Percentiles rank a stretch among this genome's conserved stretches.
These are phyloP conservation scores for Colletotrichum sp. DNA, from an alignment of 2,329 filamentous ascomycete genomes.

Conservation along the genomic window DNA sequence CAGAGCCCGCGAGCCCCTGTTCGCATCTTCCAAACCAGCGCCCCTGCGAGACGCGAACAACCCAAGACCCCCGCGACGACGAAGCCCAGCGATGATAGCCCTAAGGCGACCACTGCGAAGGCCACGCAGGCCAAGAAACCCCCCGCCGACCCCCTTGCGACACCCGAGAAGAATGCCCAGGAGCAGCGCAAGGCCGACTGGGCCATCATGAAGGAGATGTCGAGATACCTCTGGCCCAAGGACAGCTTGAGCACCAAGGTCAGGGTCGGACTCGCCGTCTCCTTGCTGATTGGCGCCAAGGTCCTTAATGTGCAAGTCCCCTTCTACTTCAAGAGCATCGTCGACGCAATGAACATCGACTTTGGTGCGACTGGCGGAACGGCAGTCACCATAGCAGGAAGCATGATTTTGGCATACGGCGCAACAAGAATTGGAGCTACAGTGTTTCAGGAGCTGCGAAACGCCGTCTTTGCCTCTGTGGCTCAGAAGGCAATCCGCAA, in stretches of 20 bases:
- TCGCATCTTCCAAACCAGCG: constrained; percentile 23
- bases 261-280: constrained; percentile 84
- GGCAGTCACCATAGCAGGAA: constrained; percentile 85
- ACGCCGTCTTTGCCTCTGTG: constrained; percentile 95
- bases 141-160: constrained; percentile 60
- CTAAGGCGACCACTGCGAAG: not conserved
- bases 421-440: constrained; percentile 87
- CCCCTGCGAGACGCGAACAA: constrained; percentile 11
- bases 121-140: constrained; percentile 15
- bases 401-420: constrained; percentile 93
- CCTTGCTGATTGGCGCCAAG: constrained; percentile 86
- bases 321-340: constrained; percentile 98
- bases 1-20: constrained; percentile 12
- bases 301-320: constrained; percentile 96
- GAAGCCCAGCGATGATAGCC: not conserved
- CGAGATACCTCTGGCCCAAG: constrained; percentile 94
- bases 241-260: constrained; percentile 82
- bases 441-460: constrained; percentile 90
- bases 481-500: constrained; percentile 94
- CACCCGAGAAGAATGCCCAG: constrained; percentile 72
- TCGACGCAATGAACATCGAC: constrained; percentile 98
- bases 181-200: constrained; percentile 97
- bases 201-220: constrained; percentile 99
- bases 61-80: not conserved
- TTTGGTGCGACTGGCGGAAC: constrained; percentile 86